Conservation (phyloP, 78 protist genomes). For the Guillardia theta region DNA sequence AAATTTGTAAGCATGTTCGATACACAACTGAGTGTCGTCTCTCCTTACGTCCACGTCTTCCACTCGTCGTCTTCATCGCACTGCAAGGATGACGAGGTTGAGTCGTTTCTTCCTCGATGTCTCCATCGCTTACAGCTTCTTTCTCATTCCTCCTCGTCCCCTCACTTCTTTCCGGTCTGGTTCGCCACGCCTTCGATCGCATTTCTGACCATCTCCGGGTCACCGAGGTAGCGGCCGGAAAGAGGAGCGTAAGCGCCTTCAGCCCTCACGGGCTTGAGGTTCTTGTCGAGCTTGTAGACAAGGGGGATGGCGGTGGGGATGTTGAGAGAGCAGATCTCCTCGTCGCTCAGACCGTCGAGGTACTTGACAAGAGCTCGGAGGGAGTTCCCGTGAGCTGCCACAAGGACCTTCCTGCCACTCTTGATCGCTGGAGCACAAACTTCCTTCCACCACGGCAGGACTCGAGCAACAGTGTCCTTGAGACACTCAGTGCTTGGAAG, state of each 20-base stretch:
- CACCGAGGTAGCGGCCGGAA: neutral
- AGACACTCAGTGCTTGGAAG: constrained; percentile 57
- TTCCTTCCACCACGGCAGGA: neutral
- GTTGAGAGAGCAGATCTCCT: neutral
- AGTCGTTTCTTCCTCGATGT: too few species aligned
- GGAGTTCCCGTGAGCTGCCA: neutral
- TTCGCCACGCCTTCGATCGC: constrained; percentile 38
- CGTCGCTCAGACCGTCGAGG: neutral
- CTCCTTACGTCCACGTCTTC: too few species aligned
- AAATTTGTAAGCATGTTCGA: too few species aligned
- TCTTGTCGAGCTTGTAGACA: constrained; percentile 52
- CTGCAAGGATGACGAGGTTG: too few species aligned
- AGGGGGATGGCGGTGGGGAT: constrained; percentile 59
- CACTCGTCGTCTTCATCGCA: too few species aligned
- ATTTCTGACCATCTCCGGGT: constrained; percentile 11
- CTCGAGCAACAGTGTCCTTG: neutral
- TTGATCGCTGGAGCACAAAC: neutral
- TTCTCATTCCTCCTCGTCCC: neutral
- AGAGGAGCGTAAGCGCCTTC: neutral
- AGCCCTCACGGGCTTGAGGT: constrained; percentile 7
- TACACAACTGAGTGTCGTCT: too few species aligned
- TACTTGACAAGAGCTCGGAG: constrained; percentile 48
- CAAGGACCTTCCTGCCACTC: neutral
- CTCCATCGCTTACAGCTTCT: neutral
- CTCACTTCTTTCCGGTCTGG: constrained; percentile 34